A percentile compares a stretch with the other conserved stretches of the same genome.
Evolutionary conservation across 2,329 filamentous ascomycete genomes (phyloP).

Genomic region (Calonectria pseudoturangicola): DNA sequence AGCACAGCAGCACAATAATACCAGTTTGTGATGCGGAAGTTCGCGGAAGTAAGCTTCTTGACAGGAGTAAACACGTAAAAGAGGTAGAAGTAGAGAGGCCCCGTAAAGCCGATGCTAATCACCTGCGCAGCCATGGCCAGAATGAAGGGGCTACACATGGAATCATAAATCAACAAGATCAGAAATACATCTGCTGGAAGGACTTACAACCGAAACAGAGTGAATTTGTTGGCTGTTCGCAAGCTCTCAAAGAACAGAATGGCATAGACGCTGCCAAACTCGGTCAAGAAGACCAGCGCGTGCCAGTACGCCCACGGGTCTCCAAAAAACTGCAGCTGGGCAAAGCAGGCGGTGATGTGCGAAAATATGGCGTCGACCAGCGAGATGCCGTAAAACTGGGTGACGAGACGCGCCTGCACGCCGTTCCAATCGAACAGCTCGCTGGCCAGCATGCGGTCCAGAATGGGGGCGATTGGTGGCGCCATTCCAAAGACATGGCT

Average conservation of each 20-base stretch:
- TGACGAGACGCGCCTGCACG: constrained; percentile 39
- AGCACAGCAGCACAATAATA: constrained; percentile 45
- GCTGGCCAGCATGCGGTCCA: constrained; percentile 38
- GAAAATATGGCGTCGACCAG: constrained; percentile 49
- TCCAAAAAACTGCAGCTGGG: constrained; percentile 51
- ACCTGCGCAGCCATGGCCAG: constrained; percentile 50
- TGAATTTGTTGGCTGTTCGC: constrained; percentile 42
- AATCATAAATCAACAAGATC: constrained; percentile 30
- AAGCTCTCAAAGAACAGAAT: constrained; percentile 53
- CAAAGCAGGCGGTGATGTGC: constrained; percentile 48
- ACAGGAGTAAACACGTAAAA: constrained; percentile 47
- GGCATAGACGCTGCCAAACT: constrained; percentile 54
- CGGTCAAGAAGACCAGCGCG: constrained; percentile 53
- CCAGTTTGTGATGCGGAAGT: constrained; percentile 32
- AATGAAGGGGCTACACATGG: constrained; percentile 38
- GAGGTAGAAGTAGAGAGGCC: constrained; percentile 52
- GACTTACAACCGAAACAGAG: constrained; percentile 52
- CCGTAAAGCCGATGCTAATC: constrained; percentile 46
- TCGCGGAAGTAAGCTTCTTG: constrained; percentile 40
- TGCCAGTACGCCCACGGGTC: constrained; percentile 53
- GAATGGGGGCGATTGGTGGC: constrained; percentile 40
- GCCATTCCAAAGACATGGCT: constrained; percentile 46
- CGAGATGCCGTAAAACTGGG: constrained; percentile 48
- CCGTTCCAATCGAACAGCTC: constrained; percentile 28
- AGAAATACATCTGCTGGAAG: fast-evolving